Percentiles rank a stretch among this genome's conserved stretches.
Evolutionary conservation across 352 stramenopile species (phyloP).

Genomic region (Phytophthora fragariae): DNA sequence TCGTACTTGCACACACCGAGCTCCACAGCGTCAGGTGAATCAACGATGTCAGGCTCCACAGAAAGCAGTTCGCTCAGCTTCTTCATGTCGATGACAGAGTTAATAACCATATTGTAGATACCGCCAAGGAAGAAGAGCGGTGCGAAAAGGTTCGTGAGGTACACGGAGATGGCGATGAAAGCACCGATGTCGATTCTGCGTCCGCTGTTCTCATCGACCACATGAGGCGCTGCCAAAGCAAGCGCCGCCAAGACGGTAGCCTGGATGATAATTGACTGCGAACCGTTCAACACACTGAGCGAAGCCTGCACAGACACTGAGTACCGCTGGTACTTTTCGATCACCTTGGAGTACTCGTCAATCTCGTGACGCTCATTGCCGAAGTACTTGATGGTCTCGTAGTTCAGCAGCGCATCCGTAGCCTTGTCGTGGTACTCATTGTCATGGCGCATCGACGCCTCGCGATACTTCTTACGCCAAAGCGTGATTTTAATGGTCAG

Average conservation of each 20-base stretch:
- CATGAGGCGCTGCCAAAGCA: slow-evolving; percentile 71
- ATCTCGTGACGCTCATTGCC: slow-evolving; percentile 95
- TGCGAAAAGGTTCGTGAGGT: slow-evolving; percentile 96
- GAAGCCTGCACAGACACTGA: slow-evolving; percentile 94
- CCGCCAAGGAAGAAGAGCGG: slow-evolving; percentile 97
- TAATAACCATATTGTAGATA: slow-evolving; percentile 92
- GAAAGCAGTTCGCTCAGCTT: slow-evolving; percentile 97
- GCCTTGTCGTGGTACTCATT: slow-evolving; percentile 98
- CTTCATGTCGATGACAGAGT: slow-evolving; percentile 96
- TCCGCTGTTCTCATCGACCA: slow-evolving; percentile 74
- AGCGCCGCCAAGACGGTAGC: slow-evolving; percentile 70
- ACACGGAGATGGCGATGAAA: slow-evolving; percentile 97
- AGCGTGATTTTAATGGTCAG: slow-evolving; percentile 97
- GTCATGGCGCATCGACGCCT: slow-evolving; percentile 94
- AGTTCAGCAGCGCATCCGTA: slow-evolving; percentile 98
- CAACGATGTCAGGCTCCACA: slow-evolving; percentile 94
- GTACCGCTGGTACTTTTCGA: slow-evolving; percentile 95
- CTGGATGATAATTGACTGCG: slow-evolving; percentile 91
- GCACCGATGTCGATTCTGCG: slow-evolving; percentile 92
- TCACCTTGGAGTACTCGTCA: slow-evolving; percentile 91
- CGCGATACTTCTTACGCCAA: slow-evolving; percentile 98
- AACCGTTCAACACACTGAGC: slow-evolving; percentile 95
- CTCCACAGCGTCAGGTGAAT: slow-evolving; percentile 85
- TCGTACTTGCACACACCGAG: slow-evolving; percentile 84
- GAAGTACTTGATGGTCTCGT: slow-evolving; percentile 99